Percentiles rank a stretch among this genome's conserved stretches.
phyloP scores from a whole-genome alignment of 768 basidiomycete species.

The Pleurotus eryngii region DNA sequence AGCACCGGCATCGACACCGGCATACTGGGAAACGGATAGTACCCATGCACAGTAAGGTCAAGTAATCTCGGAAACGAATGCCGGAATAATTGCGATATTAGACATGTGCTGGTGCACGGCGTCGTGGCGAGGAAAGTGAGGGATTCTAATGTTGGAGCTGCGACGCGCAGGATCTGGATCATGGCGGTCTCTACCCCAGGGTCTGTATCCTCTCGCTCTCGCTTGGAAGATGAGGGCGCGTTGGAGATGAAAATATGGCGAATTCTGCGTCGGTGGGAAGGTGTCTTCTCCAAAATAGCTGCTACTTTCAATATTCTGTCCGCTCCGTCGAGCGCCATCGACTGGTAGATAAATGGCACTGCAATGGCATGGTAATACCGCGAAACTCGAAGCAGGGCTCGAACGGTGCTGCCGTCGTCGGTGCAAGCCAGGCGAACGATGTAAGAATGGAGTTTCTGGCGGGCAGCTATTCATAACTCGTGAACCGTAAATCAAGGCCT shows the following conservation, averaged over 20 bases:
- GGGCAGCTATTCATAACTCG: constrained; percentile 33
- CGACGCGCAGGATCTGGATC: constrained; percentile 31
- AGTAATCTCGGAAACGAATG: constrained; percentile 35
- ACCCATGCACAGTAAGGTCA: constrained; percentile 42
- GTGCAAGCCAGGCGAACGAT: constrained; percentile 40
- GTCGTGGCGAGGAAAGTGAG: constrained; percentile 34
- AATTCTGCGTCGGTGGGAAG: constrained; percentile 35
- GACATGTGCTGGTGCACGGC: constrained; percentile 31
- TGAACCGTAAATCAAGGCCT: not conserved
- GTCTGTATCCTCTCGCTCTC: not conserved
- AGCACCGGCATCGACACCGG: constrained; percentile 35
- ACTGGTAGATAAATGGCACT: constrained; percentile 37
- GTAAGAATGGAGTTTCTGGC: constrained; percentile 41
- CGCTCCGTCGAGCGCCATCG: constrained; percentile 29
- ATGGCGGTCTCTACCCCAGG: constrained; percentile 15
- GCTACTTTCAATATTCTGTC: constrained; percentile 24
- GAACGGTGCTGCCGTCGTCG: constrained; percentile 35
- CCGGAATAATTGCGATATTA: constrained; percentile 42
- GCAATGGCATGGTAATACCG: constrained; percentile 36
- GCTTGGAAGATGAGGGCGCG: not conserved
- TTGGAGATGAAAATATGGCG: constrained; percentile 45
- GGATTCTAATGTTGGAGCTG: constrained; percentile 38
- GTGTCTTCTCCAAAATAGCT: constrained; percentile 27
- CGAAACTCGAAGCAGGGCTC: constrained; percentile 35
- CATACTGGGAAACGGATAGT: constrained; percentile 45